Evolutionary conservation across 352 stramenopile genomes (phyloP), one percentile per base, ranked within the genome.

Genomic region (Globisporangium cylindrosporum): DNA sequence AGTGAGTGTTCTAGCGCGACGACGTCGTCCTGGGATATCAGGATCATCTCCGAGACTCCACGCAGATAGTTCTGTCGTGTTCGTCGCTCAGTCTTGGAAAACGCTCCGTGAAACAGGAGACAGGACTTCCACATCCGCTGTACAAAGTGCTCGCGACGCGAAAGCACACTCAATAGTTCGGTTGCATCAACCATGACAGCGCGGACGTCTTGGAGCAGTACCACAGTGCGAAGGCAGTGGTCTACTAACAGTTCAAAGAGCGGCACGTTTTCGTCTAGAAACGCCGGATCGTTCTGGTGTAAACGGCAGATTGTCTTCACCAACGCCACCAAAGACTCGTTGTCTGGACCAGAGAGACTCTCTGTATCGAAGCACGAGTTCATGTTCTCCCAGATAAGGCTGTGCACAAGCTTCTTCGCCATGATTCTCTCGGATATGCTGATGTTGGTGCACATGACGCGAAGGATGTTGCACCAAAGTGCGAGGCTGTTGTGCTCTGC

Each of bases 401-500:
- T 48, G 38, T 66, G 57, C 25, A 62, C 9, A 10, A 70, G 29
- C 12, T 49, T 27, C 4, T 32, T 57, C 14, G 59, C 1, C 58
- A 66, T 29, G 9, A 66, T n/a, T 43, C 24, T 32, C 5, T 14
- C 20, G 0, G 46, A 57, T 8, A 51, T 62, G 6, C 20, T n/a
- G 20, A 32, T 9, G 25, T 66, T 49, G 1, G 18, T 34, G 27
- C 65, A 66, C 1, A 27, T 43, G 5, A 61, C 25, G 7, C 34
- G 65, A 20, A 62, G 34, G 14, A 70, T 48, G 25, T 62, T 43
- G 58, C 65, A 66, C 65, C 65, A 70, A 7, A 70, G 58, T 27
- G 65, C 65, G 15, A 65, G 22, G 14, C 22, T 57, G 6, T 22
- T 55, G 1, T 55, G 20, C 18, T 61, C 57, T 38, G 12, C 34